These are phyloP conservation scores for Boletus reticulatus DNA, from an alignment of 768 basidiomycete genomes.

Conservation along the genomic window DNA sequence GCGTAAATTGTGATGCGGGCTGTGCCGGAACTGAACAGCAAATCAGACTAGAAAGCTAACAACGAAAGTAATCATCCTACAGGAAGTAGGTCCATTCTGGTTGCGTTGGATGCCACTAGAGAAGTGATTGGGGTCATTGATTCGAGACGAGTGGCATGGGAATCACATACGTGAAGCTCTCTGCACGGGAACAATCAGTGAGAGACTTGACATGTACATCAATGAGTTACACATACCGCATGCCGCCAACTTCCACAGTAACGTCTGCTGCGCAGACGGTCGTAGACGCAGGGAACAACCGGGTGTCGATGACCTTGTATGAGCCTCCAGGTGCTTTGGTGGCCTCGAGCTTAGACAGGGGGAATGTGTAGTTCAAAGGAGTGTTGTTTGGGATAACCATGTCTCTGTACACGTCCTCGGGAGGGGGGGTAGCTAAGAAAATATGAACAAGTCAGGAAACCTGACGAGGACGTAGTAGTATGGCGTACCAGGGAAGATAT, in stretches of 20 bases:
- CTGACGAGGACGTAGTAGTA: neutral
- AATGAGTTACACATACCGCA: constrained; percentile 40
- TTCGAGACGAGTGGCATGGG: neutral
- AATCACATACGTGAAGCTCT: constrained; percentile 43
- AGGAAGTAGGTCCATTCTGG: constrained; percentile 47
- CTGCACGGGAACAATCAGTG: constrained; percentile 17
- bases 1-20: constrained; percentile 46
- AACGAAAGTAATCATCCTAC: constrained; percentile 17
- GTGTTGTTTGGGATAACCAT: constrained; percentile 50
- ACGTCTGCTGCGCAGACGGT: constrained; percentile 59
- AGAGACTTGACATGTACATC: neutral
- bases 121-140: neutral
- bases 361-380: constrained; percentile 53
- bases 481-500: constrained; percentile 48
- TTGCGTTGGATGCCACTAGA: constrained; percentile 51
- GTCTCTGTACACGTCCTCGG: constrained; percentile 38
- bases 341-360: constrained; percentile 46
- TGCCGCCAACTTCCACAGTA: constrained; percentile 55
- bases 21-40: constrained; percentile 31
- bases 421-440: constrained; percentile 39
- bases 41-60: neutral
- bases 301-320: constrained; percentile 58
- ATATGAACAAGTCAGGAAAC: neutral
- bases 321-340: constrained; percentile 50
- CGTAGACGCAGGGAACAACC: constrained; percentile 49